These are phyloP conservation scores for Letharia lupina DNA, from an alignment of 495 filamentous ascomycete species.

Conservation along the genomic window DNA sequence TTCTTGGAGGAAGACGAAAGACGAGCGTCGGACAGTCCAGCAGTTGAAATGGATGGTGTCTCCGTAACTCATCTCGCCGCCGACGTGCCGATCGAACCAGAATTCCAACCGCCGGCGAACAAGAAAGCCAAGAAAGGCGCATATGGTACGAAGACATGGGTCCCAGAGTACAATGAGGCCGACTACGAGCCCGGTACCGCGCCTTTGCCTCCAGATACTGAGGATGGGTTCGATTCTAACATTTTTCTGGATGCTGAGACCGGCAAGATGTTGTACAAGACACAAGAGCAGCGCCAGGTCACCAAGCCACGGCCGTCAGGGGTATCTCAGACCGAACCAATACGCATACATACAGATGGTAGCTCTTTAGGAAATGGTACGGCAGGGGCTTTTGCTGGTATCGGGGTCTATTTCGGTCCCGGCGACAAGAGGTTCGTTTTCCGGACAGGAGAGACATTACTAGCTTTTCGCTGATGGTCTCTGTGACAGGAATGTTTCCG, in stretches of 20 bases:
- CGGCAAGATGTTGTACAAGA: conserved; percentile 54
- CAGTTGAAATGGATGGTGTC: conserved; percentile 26
- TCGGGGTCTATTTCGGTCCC: conserved; percentile 84
- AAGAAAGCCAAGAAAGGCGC: conserved; percentile 35
- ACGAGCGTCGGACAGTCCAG: conserved; percentile 13
- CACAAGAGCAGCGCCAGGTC: conserved; percentile 37
- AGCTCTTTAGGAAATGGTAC: conserved; percentile 72
- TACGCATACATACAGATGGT: conserved; percentile 85
- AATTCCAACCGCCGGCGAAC: conserved; percentile 9
- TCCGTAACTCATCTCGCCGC: conserved; percentile 13
- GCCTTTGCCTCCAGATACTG: conserved; percentile 44
- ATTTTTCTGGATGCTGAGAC: conserved; percentile 46
- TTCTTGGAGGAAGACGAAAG: conserved; percentile 51
- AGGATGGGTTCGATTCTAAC: conserved; percentile 56
- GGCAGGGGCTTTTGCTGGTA: conserved; percentile 61
- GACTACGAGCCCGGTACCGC: conserved; percentile 47
- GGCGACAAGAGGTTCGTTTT: conserved; percentile 53
- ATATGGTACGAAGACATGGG: conserved; percentile 29
- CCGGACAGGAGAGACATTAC: conserved; percentile 20
- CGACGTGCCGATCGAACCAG: conserved; percentile 3
- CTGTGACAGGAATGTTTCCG: conserved; percentile 68
- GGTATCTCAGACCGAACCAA: conserved; percentile 38
- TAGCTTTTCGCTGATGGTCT: conserved; percentile 15
- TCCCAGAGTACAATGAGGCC: conserved; percentile 27
- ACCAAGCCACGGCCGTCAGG: conserved; percentile 37